phyloP scores from a whole-genome alignment of 768 basidiomycete species.

The Gyrodon lividus region DNA sequence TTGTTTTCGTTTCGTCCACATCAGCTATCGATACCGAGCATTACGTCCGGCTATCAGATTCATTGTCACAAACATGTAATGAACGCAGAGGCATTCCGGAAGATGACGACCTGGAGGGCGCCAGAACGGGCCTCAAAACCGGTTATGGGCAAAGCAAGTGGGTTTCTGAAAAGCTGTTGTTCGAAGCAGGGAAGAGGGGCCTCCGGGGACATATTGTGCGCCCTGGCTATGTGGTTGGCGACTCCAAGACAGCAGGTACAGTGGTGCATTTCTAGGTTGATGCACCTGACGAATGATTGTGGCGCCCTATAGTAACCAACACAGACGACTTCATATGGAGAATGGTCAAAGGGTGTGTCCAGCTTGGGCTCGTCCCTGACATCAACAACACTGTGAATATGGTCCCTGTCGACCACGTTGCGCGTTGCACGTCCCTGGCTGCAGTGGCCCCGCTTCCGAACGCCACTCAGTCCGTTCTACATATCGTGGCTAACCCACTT shows the following conservation, averaged over 20 bases:
- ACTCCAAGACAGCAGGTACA: slow-evolving; percentile 83
- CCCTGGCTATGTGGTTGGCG: slow-evolving; percentile 95
- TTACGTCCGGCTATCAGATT: slow-evolving; percentile 86
- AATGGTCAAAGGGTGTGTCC: slow-evolving; percentile 96
- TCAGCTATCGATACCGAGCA: slow-evolving; percentile 91
- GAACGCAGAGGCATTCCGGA: slow-evolving; percentile 76
- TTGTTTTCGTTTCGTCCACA: slow-evolving; percentile 94
- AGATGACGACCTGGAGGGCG: slow-evolving; percentile 84
- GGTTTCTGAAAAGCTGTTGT: slow-evolving; percentile 94
- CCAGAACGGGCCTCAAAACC: slow-evolving; percentile 68
- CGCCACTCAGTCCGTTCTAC: slow-evolving; percentile 59
- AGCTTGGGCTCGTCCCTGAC: slow-evolving; percentile 94
- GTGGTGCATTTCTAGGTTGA: not conserved
- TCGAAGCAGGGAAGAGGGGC: slow-evolving; percentile 88
- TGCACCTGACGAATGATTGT: not conserved
- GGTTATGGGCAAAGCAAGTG: slow-evolving; percentile 99
- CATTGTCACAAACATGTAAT: slow-evolving; percentile 41
- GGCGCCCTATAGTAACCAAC: slow-evolving; percentile 72
- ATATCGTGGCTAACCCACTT: slow-evolving; percentile 82
- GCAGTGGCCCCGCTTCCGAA: slow-evolving; percentile 57
- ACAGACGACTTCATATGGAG: slow-evolving; percentile 99
- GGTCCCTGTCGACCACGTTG: slow-evolving; percentile 97
- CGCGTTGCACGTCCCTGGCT: slow-evolving; percentile 74
- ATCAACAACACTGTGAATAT: slow-evolving; percentile 99
- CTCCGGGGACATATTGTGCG: slow-evolving; percentile 83